Evolutionary conservation across 805 yeast genomes (phyloP).

Genomic region (Candida lessepsii): DNA sequence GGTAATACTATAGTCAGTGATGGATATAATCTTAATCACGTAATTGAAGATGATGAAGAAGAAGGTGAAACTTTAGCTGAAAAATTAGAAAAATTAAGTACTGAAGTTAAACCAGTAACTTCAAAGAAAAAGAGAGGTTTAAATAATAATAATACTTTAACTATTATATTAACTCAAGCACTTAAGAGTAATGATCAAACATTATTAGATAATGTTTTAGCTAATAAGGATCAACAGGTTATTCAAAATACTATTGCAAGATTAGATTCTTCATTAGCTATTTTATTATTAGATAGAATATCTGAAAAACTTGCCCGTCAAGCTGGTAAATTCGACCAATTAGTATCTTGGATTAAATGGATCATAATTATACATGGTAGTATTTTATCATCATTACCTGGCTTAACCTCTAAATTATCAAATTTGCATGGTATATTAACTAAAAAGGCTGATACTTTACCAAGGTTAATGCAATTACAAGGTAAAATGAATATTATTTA

Average conservation of each 20-base stretch:
- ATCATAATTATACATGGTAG: constrained; percentile 55
- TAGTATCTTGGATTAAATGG: constrained; percentile 57
- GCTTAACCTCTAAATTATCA: constrained; percentile 41
- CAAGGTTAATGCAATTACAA: constrained; percentile 50
- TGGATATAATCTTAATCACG: constrained; percentile 61
- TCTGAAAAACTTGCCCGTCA: constrained; percentile 54
- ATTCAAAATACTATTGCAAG: constrained; percentile 50
- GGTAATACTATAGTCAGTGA: constrained; percentile 58
- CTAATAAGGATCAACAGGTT: constrained; percentile 49
- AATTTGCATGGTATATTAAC: constrained; percentile 47
- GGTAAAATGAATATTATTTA: constrained; percentile 49
- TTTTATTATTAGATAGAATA: constrained; percentile 49
- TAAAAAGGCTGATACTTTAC: constrained; percentile 48
- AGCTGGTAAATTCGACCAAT: constrained; percentile 47
- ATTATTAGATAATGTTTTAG: constrained; percentile 78
- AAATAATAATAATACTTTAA: constrained; percentile 59
- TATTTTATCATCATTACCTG: constrained; percentile 45
- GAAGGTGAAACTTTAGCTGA: constrained; percentile 40
- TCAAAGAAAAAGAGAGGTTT: constrained; percentile 37
- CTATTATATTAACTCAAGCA: constrained; percentile 86
- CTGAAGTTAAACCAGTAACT: constrained; percentile 22
- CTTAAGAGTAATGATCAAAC: constrained; percentile 83
- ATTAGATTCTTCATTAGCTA: constrained; percentile 49
- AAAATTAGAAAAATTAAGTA: constrained; percentile 43
- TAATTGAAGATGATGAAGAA: constrained; percentile 45